A percentile compares a stretch with the other conserved stretches of the same genome.
Conservation (phyloP, 202 grass and related monocot genomes). For the Zizania palustris region DNA sequence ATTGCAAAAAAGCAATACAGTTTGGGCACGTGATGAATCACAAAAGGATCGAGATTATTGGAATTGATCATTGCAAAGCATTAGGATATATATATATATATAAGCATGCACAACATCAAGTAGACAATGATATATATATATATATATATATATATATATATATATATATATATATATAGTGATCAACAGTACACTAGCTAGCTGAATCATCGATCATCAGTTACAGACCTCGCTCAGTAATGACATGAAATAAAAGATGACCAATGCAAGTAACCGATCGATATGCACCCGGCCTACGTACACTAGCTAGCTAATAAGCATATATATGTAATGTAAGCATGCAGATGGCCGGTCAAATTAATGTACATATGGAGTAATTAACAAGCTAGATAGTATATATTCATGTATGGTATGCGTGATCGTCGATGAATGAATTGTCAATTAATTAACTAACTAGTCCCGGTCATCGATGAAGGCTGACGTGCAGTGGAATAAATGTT, state of each 20-base stretch:
- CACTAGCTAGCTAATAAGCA: neutral
- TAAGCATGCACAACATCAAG: no score
- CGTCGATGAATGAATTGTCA: conserved; percentile 16
- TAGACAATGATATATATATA: neutral
- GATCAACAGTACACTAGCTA: neutral
- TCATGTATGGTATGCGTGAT: neutral
- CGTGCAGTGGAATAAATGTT: conserved; percentile 17
- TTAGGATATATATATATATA: neutral
- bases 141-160: no score
- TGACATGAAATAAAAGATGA: neutral
- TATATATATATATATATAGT: neutral
- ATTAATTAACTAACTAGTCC: conserved; percentile 19
- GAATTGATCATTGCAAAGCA: neutral
- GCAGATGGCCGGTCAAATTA: neutral
- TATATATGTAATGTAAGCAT: neutral
- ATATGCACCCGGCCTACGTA: no score
- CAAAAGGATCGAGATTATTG: neutral
- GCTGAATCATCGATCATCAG: neutral
- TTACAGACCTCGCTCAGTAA: neutral
- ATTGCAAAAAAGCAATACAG: neutral
- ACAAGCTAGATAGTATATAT: neutral
- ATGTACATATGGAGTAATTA: neutral
- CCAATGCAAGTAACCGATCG: neutral
- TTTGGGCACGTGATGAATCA: neutral
- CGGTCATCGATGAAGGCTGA: conserved; percentile 4